Conservation (phyloP, 129 eudicot genomes). For the Artemisia tridentata region DNA sequence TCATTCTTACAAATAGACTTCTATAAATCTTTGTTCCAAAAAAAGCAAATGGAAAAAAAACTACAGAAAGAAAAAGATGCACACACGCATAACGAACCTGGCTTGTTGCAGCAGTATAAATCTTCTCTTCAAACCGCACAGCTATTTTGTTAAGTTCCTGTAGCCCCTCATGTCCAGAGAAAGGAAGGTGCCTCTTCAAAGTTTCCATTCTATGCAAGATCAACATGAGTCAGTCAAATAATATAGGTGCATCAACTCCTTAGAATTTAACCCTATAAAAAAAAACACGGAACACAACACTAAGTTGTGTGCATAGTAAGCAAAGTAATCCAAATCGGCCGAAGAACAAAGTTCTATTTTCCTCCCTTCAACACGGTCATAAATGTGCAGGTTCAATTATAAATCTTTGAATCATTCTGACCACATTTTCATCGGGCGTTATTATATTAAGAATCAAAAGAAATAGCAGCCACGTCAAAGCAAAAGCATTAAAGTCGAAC, state of each 20-base stretch:
- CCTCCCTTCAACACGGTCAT: too few species aligned
- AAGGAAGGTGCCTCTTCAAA: constrained; percentile 73
- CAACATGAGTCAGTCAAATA: constrained; percentile 12
- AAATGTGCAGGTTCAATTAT: too few species aligned
- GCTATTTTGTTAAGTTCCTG: constrained; percentile 66
- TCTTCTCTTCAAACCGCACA: constrained; percentile 70
- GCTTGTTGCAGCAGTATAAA: constrained; percentile 66
- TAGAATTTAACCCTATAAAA: neutral
- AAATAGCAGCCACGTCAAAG: too few species aligned
- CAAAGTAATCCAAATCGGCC: too few species aligned
- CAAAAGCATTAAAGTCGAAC: neutral
- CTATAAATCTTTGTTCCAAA: neutral
- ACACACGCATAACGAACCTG: constrained; percentile 39
- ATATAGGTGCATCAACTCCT: neutral
- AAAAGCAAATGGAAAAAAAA: neutral
- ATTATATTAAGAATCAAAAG: too few species aligned
- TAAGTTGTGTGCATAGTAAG: too few species aligned
- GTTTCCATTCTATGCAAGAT: constrained; percentile 58
- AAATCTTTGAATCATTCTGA: too few species aligned
- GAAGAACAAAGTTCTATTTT: too few species aligned
- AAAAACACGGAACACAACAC: too few species aligned
- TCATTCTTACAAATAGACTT: neutral
- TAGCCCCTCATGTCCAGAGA: constrained; percentile 74
- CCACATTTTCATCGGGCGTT: too few species aligned
- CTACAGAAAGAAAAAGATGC: constrained; percentile 1